Evolutionary conservation across 495 filamentous ascomycete species (phyloP), one percentile per base, ranked within the genome.

Genomic region (Trichoderma gamsii): DNA sequence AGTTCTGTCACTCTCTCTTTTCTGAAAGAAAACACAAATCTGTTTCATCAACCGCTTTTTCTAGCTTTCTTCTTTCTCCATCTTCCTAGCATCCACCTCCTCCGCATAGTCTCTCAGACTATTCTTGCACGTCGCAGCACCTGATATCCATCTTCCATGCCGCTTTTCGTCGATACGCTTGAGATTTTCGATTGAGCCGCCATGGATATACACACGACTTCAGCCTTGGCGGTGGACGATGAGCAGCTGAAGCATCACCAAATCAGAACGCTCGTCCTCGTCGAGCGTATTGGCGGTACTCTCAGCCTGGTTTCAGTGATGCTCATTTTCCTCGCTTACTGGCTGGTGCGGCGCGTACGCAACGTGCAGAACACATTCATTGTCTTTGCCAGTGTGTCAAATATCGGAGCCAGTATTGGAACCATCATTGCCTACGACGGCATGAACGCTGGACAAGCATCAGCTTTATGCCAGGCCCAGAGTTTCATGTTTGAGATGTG

Each of bases 351-450:
- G 23, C 75, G 78, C 41, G 83, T 90, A 64, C 83, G 88, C 41
- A 91, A 89, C 68, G 87, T 90, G 4, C 90, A 92, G 69, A 94
- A 92, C 70, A 85, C 88, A 0, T 83, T 95, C 7, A 84, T 93
- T 15, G 90, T 93, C 72, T 92, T 87, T 74, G 90, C 91, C 2
- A 88, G 87, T 4, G 88, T 89, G 73, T 90, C 89, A 38, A 95
- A 93, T 71, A 75, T 91, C 1, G 79, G 88, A 68, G 84, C 88
- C 51, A 91, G 88, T 75, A 80, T 90, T 29, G 91, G 87, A 12
- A 88, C 88, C 3, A 75, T 93, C 18, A 89, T 92, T 67, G 80
- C 79, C 46, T 77, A 78, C 8, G 77, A 80, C 16, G 83, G 79
- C 35, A 74, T 84, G 13, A 73, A 81, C 2, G 73, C 76, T n/a